These are phyloP conservation scores for Botrytis cinerea DNA, from an alignment of 2,329 filamentous ascomycete genomes.

Conservation along the genomic window DNA sequence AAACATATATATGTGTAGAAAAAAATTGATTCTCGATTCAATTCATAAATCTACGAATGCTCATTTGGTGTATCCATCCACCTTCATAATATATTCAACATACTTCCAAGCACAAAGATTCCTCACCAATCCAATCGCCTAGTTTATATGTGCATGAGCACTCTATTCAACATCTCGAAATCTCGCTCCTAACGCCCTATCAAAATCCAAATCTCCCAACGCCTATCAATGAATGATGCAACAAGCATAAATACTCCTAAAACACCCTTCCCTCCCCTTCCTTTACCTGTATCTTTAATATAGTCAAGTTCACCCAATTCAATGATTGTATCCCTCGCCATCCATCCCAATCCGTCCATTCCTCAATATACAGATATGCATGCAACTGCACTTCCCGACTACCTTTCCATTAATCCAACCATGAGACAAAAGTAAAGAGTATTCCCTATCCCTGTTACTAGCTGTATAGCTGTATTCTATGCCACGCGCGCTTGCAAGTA, in stretches of 20 bases:
- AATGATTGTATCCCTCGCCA: conserved; percentile 5
- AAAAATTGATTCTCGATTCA: neutral
- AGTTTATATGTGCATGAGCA: neutral
- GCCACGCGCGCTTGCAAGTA: conserved; percentile 8
- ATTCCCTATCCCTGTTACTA: neutral
- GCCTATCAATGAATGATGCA: neutral
- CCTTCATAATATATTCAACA: conserved; percentile 10
- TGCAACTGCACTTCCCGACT: neutral
- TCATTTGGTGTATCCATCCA: neutral
- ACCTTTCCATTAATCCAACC: conserved; percentile 21
- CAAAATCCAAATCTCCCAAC: conserved; percentile 1
- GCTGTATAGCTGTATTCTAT: conserved; percentile 6
- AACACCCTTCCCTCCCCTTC: neutral
- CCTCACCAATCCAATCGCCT: neutral
- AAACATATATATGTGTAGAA: neutral
- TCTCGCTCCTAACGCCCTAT: neutral
- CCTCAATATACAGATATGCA: conserved; percentile 17
- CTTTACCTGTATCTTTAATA: neutral
- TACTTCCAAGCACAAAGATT: neutral
- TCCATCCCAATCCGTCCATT: neutral
- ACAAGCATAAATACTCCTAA: conserved; percentile 9
- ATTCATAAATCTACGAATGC: neutral
- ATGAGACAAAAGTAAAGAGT: conserved; percentile 8
- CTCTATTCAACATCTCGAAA: neutral
- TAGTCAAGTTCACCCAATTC: conserved; percentile 15